Evolutionary conservation across 148 eudicot species (phyloP).

Genomic region (Vaccinium darrowii): DNA sequence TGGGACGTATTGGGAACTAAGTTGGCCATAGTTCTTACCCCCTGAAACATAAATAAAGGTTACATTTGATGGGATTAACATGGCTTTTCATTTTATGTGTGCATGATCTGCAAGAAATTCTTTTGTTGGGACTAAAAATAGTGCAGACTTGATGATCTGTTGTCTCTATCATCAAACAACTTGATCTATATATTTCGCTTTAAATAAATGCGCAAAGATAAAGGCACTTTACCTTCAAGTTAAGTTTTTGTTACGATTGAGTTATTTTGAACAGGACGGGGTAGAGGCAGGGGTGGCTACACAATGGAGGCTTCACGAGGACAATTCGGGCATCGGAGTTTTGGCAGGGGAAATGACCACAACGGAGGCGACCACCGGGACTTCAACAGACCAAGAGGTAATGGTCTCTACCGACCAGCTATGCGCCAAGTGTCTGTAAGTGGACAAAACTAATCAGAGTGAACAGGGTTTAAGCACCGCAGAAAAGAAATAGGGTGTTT

Average conservation of each 20-base stretch:
- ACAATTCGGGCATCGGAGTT: slow-evolving; percentile 55
- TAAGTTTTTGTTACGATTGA: neutral
- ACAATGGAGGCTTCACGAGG: slow-evolving; percentile 57
- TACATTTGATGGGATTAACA: neutral
- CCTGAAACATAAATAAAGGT: neutral
- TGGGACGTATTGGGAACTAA: neutral
- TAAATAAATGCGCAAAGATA: neutral
- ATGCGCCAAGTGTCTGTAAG: slow-evolving; percentile 37
- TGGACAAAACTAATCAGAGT: slow-evolving; percentile 35
- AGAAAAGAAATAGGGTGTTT: neutral
- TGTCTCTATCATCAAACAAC: neutral
- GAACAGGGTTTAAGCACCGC: slow-evolving; percentile 10
- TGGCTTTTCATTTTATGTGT: neutral
- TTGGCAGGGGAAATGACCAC: slow-evolving; percentile 48
- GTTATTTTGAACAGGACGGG: slow-evolving; percentile 55
- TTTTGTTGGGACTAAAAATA: neutral
- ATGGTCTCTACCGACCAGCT: slow-evolving; percentile 56
- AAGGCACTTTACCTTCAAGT: neutral
- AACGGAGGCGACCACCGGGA: slow-evolving; percentile 44
- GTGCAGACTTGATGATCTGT: neutral
- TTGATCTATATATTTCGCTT: neutral
- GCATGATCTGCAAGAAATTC: slow-evolving; percentile 4
- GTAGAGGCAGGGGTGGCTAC: slow-evolving; percentile 68
- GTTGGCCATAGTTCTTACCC: neutral
- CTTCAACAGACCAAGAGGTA: slow-evolving; percentile 65